Conservation (phyloP, 345 rosid genomes). For the Populus euphratica region DNA sequence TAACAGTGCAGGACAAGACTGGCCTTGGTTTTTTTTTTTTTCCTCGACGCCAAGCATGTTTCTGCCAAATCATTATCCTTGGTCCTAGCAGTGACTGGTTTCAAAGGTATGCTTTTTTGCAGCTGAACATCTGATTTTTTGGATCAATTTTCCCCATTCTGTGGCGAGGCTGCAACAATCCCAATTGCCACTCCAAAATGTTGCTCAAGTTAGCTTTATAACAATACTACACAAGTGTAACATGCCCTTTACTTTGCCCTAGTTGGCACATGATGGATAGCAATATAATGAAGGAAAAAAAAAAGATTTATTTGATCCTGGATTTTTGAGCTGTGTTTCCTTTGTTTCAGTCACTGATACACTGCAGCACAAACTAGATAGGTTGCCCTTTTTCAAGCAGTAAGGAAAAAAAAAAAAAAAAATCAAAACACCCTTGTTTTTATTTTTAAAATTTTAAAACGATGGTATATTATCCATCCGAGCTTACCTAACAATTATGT, state of each 20-base stretch:
- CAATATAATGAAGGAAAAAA: background rate
- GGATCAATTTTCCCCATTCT: conserved; percentile 7
- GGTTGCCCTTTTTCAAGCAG: no score
- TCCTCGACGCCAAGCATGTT: background rate
- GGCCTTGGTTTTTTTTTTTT: background rate
- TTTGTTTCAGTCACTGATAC: background rate
- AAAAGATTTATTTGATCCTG: background rate
- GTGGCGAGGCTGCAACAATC: conserved; percentile 6
- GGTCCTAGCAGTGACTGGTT: conserved; percentile 1
- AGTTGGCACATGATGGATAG: background rate
- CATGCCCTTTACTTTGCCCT: background rate
- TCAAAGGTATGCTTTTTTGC: conserved; percentile 21
- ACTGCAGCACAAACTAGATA: no score
- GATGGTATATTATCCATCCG: no score
- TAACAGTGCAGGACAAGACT: background rate
- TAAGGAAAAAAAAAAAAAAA: no score
- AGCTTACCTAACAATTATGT: no score
- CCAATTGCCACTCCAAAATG: background rate
- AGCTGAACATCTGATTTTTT: conserved; percentile 12
- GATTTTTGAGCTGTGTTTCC: background rate
- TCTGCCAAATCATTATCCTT: conserved; percentile 12
- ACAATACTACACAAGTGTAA: background rate
- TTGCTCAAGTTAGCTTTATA: background rate
- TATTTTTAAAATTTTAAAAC: no score
- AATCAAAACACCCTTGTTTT: no score